Percentiles rank a stretch among this genome's conserved stretches.
These are phyloP conservation scores for Prunus dulcis DNA, from an alignment of 306 rosid genomes.

Conservation along the genomic window DNA sequence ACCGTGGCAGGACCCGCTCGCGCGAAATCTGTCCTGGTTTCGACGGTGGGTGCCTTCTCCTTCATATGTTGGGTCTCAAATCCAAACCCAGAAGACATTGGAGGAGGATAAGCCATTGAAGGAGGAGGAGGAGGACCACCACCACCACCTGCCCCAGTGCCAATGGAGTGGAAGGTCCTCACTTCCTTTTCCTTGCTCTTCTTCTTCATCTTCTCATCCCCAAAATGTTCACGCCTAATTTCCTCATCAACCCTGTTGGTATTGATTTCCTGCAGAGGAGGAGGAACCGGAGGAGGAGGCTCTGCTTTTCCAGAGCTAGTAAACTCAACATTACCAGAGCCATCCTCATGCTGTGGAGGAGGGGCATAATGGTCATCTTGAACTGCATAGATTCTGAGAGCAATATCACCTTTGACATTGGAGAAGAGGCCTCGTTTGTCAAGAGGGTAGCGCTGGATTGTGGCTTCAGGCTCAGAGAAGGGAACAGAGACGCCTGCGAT, in stretches of 20 bases:
- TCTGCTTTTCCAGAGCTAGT: not conserved
- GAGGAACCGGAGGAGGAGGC: slow-evolving; percentile 5
- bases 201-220: slow-evolving; percentile 38
- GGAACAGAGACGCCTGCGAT: slow-evolving; percentile 65
- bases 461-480: slow-evolving; percentile 51
- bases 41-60: slow-evolving; percentile 14
- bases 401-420: slow-evolving; percentile 69
- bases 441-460: slow-evolving; percentile 71
- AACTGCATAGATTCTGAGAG: slow-evolving; percentile 49
- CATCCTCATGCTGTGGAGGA: not conserved
- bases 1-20: slow-evolving; percentile 55
- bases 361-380: slow-evolving; percentile 14
- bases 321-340: not conserved
- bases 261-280: slow-evolving; percentile 60
- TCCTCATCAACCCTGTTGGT: slow-evolving; percentile 45
- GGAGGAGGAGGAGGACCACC: slow-evolving; percentile 8
- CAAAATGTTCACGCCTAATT: slow-evolving; percentile 10
- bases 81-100: slow-evolving; percentile 3
- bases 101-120: slow-evolving; percentile 27
- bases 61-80: slow-evolving; percentile 8
- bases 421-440: slow-evolving; percentile 69
- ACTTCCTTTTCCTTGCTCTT: slow-evolving; percentile 52
- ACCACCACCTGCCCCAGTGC: slow-evolving; percentile 26
- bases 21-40: slow-evolving; percentile 60
- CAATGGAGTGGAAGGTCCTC: slow-evolving; percentile 75